Conservation (phyloP, 805 yeast genomes). For the Candida ulmi region DNA sequence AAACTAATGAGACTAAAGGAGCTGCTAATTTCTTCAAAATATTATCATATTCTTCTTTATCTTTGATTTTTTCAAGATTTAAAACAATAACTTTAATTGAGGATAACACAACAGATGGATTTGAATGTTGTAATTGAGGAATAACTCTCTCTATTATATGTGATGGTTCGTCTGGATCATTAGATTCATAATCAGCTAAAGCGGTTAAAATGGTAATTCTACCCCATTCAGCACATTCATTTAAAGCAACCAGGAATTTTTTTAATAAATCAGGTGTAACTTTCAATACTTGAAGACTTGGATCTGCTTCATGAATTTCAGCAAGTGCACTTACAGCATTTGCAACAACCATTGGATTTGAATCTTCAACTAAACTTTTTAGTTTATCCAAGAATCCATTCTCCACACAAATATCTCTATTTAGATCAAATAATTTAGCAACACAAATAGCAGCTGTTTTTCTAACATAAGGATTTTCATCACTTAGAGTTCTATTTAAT, state of each 20-base stretch:
- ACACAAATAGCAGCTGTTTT: slow-evolving; percentile 98
- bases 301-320: slow-evolving; percentile 72
- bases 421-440: slow-evolving; percentile 86
- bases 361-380: slow-evolving; percentile 65
- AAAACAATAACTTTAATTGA: slow-evolving; percentile 76
- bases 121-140: slow-evolving; percentile 95
- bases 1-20: slow-evolving; percentile 81
- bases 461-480: slow-evolving; percentile 95
- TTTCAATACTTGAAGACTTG: slow-evolving; percentile 40
- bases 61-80: slow-evolving; percentile 48
- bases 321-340: slow-evolving; percentile 83
- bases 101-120: slow-evolving; percentile 88
- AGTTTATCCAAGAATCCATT: slow-evolving; percentile 76
- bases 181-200: slow-evolving; percentile 62
- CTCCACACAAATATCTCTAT: slow-evolving; percentile 75
- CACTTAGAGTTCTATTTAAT: slow-evolving; percentile 72
- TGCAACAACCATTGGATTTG: slow-evolving; percentile 97
- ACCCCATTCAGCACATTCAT: slow-evolving; percentile 99
- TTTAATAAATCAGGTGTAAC: slow-evolving; percentile 38
- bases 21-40: slow-evolving; percentile 70
- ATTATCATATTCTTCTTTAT: slow-evolving; percentile 29
- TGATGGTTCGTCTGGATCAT: slow-evolving; percentile 58
- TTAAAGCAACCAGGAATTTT: slow-evolving; percentile 74
- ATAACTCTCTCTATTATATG: slow-evolving; percentile 85
- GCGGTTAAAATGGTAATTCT: slow-evolving; percentile 84